These are phyloP conservation scores for Neltuma alba DNA, from an alignment of 306 rosid genomes.

Conservation along the genomic window DNA sequence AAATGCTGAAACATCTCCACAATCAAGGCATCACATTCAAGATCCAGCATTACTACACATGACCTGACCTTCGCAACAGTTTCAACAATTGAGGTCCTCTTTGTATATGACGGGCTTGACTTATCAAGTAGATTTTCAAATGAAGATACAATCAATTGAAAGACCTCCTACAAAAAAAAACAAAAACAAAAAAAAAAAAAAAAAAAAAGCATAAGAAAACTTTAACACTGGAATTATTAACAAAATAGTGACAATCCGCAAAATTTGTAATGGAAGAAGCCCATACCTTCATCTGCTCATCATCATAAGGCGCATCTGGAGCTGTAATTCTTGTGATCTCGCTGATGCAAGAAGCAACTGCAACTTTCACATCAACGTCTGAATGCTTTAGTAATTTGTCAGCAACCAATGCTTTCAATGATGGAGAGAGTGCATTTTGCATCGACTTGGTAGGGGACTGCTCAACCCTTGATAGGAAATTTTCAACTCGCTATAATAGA, in stretches of 20 bases:
- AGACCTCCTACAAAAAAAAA: conserved; percentile 74
- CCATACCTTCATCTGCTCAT: conserved; percentile 89
- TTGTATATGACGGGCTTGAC: conserved; percentile 65
- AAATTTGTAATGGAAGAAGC: conserved; percentile 1
- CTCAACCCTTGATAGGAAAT: conserved; percentile 68
- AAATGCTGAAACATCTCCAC: conserved; percentile 91
- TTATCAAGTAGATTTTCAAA: conserved; percentile 79
- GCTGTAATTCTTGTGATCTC: conserved; percentile 97
- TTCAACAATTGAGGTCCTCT: conserved; percentile 79
- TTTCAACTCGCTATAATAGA: conserved; percentile 63
- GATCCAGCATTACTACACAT: conserved; percentile 95
- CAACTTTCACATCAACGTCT: conserved; percentile 75
- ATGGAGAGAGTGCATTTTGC: conserved; percentile 80
- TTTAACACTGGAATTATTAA: neutral
- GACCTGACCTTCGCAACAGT: conserved; percentile 94
- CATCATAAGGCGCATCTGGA: conserved; percentile 94
- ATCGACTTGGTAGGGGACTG: conserved; percentile 76
- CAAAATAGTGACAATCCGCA: neutral
- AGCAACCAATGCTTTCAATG: conserved; percentile 67
- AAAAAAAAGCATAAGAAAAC: conserved; percentile 3
- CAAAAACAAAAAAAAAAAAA: too few relatives aligned
- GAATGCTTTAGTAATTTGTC: conserved; percentile 67
- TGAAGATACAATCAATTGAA: conserved; percentile 83
- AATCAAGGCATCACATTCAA: conserved; percentile 84
- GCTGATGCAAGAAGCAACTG: conserved; percentile 89